Evolutionary conservation across 495 filamentous ascomycete genomes (phyloP).

Genomic region (Penicillium turbatum): DNA sequence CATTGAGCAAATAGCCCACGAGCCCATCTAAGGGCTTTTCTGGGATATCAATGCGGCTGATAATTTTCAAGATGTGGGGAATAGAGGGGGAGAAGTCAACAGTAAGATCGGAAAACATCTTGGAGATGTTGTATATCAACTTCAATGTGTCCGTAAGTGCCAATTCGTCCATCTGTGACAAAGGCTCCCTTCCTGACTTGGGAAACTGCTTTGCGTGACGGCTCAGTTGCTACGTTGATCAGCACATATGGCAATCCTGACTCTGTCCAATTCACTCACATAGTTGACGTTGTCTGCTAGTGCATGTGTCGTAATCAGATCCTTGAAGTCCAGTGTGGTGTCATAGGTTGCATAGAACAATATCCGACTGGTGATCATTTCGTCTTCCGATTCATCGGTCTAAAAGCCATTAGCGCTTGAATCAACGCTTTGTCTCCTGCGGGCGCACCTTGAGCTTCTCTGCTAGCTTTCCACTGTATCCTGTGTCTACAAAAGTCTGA

Average conservation of each 20-base stretch:
- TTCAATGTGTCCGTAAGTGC: conserved; percentile 82
- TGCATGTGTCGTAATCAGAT: conserved; percentile 63
- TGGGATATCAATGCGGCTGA: conserved; percentile 54
- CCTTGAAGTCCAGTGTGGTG: conserved; percentile 62
- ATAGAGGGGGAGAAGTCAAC: conserved; percentile 62
- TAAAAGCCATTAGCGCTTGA: conserved; percentile 12
- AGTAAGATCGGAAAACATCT: conserved; percentile 59
- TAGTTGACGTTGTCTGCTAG: conserved; percentile 66
- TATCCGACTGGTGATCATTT: conserved; percentile 80
- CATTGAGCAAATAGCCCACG: conserved; percentile 66
- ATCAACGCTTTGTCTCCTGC: background rate
- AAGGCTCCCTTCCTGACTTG: conserved; percentile 36
- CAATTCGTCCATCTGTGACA: conserved; percentile 66
- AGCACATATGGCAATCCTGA: conserved; percentile 2
- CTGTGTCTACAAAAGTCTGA: conserved; percentile 77
- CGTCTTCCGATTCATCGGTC: conserved; percentile 76
- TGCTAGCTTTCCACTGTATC: conserved; percentile 65
- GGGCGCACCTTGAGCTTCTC: conserved; percentile 59
- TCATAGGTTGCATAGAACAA: conserved; percentile 84
- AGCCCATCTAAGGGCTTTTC: conserved; percentile 56
- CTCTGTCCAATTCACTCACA: conserved; percentile 29
- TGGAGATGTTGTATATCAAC: conserved; percentile 81
- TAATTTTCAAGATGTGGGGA: conserved; percentile 66
- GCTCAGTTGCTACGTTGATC: conserved; percentile 53
- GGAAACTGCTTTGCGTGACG: conserved; percentile 63